These are phyloP conservation scores for Botrytis deweyae DNA, from an alignment of 2,329 filamentous ascomycete species.

Conservation along the genomic window DNA sequence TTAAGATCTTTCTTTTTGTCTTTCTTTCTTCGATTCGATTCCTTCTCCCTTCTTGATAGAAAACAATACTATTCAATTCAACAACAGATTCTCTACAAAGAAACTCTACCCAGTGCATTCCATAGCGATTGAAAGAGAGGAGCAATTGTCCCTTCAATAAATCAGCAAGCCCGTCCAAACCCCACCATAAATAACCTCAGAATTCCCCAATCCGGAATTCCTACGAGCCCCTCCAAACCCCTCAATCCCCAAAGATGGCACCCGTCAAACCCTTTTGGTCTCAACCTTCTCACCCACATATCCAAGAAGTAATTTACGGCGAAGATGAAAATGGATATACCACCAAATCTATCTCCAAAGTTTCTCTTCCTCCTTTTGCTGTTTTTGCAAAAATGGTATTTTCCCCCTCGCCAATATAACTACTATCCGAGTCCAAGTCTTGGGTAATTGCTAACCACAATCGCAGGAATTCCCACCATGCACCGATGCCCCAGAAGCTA, in stretches of 20 bases:
- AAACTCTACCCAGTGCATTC: background rate
- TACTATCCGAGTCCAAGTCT: background rate
- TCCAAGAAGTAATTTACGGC: constrained; percentile 55
- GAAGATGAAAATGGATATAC: constrained; percentile 51
- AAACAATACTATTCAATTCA: background rate
- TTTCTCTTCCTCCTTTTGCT: constrained; percentile 58
- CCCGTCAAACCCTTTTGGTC: constrained; percentile 58
- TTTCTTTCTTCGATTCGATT: background rate
- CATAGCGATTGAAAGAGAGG: background rate
- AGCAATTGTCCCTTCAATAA: background rate
- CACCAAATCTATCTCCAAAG: constrained; percentile 58
- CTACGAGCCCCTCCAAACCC: background rate
- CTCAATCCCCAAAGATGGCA: constrained; percentile 43
- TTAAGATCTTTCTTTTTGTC: background rate
- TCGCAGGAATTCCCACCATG: constrained; percentile 57
- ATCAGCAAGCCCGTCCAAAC: background rate
- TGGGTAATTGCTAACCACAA: background rate
- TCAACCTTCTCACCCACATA: constrained; percentile 58
- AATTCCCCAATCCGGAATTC: background rate
- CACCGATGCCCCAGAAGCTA: constrained; percentile 53
- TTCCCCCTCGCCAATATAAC: background rate
- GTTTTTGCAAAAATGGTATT: constrained; percentile 61
- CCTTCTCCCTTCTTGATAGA: background rate
- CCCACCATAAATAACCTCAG: constrained; percentile 1
- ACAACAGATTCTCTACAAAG: background rate